phyloP scores from a whole-genome alignment of 2,329 filamentous ascomycete genomes.

The Aspergillus niger region DNA sequence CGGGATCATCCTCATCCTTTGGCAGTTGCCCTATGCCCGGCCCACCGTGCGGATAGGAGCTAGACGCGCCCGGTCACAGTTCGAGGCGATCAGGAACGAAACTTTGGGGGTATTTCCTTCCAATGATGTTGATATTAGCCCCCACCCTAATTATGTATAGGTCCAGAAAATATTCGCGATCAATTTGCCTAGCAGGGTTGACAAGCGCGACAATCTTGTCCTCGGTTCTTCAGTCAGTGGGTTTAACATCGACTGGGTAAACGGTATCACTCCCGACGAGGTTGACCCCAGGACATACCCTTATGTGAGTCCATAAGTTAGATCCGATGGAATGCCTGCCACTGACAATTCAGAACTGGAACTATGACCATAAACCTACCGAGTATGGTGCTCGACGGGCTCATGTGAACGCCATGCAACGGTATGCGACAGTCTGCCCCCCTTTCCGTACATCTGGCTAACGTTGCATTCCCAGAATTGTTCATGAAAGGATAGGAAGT shows the following conservation, averaged over 20 bases:
- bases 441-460: not conserved
- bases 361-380: slow-evolving; percentile 16
- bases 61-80: not conserved
- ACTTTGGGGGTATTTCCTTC: slow-evolving; percentile 12
- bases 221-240: slow-evolving; percentile 23
- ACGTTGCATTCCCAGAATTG: slow-evolving; percentile 9
- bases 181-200: slow-evolving; percentile 22
- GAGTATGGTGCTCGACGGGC: slow-evolving; percentile 26
- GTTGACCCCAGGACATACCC: slow-evolving; percentile 22
- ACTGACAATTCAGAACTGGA: slow-evolving; percentile 21
- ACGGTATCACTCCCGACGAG: slow-evolving; percentile 20
- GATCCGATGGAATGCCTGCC: not conserved
- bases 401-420: slow-evolving; percentile 24
- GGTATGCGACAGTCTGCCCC: slow-evolving; percentile 10
- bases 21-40: slow-evolving; percentile 1
- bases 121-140: not conserved
- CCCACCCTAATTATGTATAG: slow-evolving; percentile 7
- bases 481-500: slow-evolving; percentile 17
- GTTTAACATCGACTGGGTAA: slow-evolving; percentile 23
- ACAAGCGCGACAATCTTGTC: slow-evolving; percentile 26
- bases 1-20: slow-evolving; percentile 1
- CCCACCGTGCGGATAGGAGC: not conserved
- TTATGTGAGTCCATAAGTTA: slow-evolving; percentile 15
- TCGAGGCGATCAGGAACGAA: slow-evolving; percentile 7
- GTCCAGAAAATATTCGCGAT: slow-evolving; percentile 25